These are phyloP conservation scores for Dryadomyces quercus-mongolicae DNA, from an alignment of 2,329 filamentous ascomycete species.

Conservation along the genomic window DNA sequence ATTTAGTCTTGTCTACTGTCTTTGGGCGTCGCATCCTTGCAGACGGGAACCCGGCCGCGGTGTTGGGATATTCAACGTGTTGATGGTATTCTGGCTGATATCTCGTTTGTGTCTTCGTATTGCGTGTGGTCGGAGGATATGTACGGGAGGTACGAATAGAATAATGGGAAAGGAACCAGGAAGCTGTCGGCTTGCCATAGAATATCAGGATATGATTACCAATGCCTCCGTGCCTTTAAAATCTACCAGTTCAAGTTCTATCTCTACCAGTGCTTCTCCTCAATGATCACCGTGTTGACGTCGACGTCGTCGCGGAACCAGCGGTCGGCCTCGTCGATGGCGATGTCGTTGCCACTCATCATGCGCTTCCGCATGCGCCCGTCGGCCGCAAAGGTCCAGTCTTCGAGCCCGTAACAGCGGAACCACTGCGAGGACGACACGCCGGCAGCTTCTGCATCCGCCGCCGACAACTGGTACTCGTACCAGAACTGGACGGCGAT, in stretches of 20 bases:
- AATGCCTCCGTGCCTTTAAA: no score
- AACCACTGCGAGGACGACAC: constrained; percentile 49
- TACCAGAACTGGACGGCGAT: constrained; percentile 92
- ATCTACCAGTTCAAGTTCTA: no score
- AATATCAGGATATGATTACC: no score
- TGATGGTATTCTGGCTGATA: not conserved
- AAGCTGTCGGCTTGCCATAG: no score
- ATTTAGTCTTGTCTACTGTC: not conserved
- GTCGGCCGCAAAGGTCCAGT: constrained; percentile 63
- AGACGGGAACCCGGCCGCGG: not conserved
- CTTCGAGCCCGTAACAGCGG: constrained; percentile 74
- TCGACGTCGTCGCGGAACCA: constrained; percentile 62
- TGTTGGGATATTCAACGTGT: not conserved
- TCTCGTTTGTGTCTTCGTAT: no score
- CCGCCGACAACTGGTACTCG: constrained; percentile 51
- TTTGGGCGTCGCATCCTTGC: not conserved
- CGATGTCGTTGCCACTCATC: constrained; percentile 66
- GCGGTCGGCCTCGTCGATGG: constrained; percentile 46
- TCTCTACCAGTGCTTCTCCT: constrained; percentile 52
- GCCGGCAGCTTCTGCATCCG: constrained; percentile 7
- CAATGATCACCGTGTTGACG: constrained; percentile 54
- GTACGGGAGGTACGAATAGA: not conserved
- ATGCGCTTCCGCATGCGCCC: constrained; percentile 62
- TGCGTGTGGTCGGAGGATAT: not conserved
- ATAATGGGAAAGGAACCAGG: not conserved